Conservation (phyloP, 345 rosid species). For the Rhizophora apiculata region DNA sequence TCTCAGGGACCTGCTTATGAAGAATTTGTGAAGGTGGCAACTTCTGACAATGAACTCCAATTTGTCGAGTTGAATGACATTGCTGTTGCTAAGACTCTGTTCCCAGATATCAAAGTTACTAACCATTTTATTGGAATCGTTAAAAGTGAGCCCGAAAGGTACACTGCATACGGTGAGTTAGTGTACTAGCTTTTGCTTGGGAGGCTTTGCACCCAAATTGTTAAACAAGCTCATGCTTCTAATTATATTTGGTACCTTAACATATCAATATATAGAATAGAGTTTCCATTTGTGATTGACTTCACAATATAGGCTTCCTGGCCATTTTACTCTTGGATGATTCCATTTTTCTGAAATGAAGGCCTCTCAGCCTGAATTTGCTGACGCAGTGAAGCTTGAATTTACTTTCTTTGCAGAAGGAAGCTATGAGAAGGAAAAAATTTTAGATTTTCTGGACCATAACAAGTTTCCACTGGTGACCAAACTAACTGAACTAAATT, state of each 20-base stretch:
- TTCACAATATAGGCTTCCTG: not conserved
- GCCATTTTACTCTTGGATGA: not conserved
- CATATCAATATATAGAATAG: no score
- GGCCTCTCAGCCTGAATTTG: not conserved
- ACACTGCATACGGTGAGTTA: constrained; percentile 63
- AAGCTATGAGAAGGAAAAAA: constrained; percentile 42
- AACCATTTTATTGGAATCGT: constrained; percentile 61
- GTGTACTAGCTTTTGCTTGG: not conserved
- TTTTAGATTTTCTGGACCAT: constrained; percentile 58
- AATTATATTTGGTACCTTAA: no score
- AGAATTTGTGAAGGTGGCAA: constrained; percentile 71
- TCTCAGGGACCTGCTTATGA: constrained; percentile 57
- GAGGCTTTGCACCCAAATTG: no score
- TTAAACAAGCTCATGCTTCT: no score
- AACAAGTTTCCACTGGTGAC: constrained; percentile 84
- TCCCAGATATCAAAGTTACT: constrained; percentile 42
- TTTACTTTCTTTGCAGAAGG: constrained; percentile 54
- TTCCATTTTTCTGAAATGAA: constrained; percentile 5
- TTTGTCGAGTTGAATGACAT: constrained; percentile 51
- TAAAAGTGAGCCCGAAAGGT: constrained; percentile 75
- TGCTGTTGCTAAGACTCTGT: constrained; percentile 52
- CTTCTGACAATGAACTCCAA: constrained; percentile 62
- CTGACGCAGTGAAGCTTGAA: constrained; percentile 8
- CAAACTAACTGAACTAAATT: constrained; percentile 65
- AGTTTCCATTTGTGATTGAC: not conserved